Base-by-base conservation (phyloP, 257 asterid species). In the Ilex aquifolium region DNA sequence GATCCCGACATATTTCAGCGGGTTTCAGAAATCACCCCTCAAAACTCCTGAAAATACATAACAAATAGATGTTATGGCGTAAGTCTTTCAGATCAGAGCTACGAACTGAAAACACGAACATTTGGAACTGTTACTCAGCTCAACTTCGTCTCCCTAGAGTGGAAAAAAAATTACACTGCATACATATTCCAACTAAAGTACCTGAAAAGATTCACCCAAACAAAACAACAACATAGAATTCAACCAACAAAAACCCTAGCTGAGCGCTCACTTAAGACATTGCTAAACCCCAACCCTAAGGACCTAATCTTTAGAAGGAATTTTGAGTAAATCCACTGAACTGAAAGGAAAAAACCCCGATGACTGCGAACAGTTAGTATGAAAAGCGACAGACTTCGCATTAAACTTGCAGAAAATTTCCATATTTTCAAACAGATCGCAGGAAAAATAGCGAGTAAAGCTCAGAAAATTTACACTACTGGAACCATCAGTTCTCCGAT, bases 1-100 rank as follows among this genome's bases (percentile, higher is more conserved):
- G 67, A 27, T 39, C 53, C 65, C 62, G 87, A 72, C 79, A 72
- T 79, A 21, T 57, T 61, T 5, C 48, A 55, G 32, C 71, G 72
- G 72, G 68, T 56, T 68, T 31, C 63, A 64, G 30, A 63, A 74
- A 67, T 62, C 67, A 32, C 64, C 71, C 51, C 11, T 52, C 16
- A 13, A 57, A 53, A 32, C 12, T 39, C 54, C 57, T 7, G 57
- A 32, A 57, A 46, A 46, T 3, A 14, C 11, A 46, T 14, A 42
- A 1, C 48, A 42, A 42, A 6, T 11, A 42, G 10, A 42, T 7
- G 10, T 42, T 42, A 7, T 42, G 7, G 10, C 1, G 12, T 10
- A 46, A 46, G 4, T 4, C 3, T 10, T 14, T 6, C 3, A 10
- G 4, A 5, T 12, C 15, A 46, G 13, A 0, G 13, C 14, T 14